Base-by-base conservation (phyloP, 2,329 filamentous ascomycete species). In the Aspergillus caelatus region DNA sequence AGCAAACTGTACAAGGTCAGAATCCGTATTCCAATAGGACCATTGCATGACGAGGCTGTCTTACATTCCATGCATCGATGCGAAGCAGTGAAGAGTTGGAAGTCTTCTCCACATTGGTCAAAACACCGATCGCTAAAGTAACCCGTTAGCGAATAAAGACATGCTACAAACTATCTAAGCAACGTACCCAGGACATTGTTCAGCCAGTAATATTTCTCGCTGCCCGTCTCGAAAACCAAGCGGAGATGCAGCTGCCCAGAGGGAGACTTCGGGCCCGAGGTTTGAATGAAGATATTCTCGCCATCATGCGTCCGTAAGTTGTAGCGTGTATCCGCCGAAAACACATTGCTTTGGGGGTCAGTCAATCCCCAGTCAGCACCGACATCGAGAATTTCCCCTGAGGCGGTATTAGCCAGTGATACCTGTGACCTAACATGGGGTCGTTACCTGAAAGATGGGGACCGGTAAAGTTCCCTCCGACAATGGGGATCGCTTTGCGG, bases 51-150 rank as follows among this genome's bases (percentile, higher is more conserved):
- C 4, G 23, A 14, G 10, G 5, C 10, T 5, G 21, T 12, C 70
- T 66, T 57, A 73, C 71, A 66, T 73, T 70, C 70, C 70, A 73
- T 16, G 65, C 70, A 68, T 73, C 71, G 59, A 72, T 73, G 10
- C 64, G 64, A 52, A 67, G 45, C 11, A 66, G 43, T 8, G 60
- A 67, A 9, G 62, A 45, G 21, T 66, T 62, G 11, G 57, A 56
- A 16, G 62, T 61, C 4, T 28, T n/a, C 26, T 58, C 59, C 3
- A 67, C 57, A 28, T 46, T 54, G 23, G 61, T 70, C 62, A 72
- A 54, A 19, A 66, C 56, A 2, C 71, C 71, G 43, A 73, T 67
- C 7, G 70, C 71, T 72, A 60, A 41, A n/a, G 19, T 4, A 4
- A 6, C 19, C 23, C 9, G 10, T 23, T 1, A 32, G 28, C 9